phyloP scores from a whole-genome alignment of 139 green algal genomes.

The Coelastrella sp. region DNA sequence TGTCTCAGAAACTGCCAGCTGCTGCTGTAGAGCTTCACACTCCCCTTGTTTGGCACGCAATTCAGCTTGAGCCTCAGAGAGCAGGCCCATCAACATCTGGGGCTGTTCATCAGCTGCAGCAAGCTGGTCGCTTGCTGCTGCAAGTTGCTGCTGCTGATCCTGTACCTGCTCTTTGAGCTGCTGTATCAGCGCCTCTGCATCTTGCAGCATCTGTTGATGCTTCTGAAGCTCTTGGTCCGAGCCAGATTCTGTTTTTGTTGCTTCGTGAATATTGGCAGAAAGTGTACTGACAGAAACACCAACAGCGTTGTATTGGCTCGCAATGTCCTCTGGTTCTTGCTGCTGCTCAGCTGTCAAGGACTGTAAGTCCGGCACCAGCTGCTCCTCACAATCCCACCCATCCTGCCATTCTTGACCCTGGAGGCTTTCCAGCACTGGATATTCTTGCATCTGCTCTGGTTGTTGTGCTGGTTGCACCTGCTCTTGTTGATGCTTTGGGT shows the following conservation, averaged over 20 bases:
- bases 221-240: not conserved
- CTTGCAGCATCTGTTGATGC: not conserved
- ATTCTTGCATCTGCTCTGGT: no score
- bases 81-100: not conserved
- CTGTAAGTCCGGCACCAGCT: not conserved
- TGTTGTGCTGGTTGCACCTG: no score
- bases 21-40: not conserved
- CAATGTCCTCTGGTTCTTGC: not conserved
- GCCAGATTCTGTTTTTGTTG: not conserved
- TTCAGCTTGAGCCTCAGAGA: constrained; percentile 8
- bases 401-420: constrained; percentile 26
- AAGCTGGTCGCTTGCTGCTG: not conserved
- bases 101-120: constrained; percentile 19
- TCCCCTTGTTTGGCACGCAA: not conserved
- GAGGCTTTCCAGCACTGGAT: not conserved
- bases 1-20: no score
- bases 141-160: constrained; percentile 4
- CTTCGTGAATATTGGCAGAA: not conserved
- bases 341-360: not conserved
- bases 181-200: not conserved
- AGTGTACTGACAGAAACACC: not conserved
- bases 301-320: not conserved
- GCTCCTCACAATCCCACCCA: constrained; percentile 26
- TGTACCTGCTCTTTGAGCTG: not conserved
- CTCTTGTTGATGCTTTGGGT: not conserved